A percentile compares a stretch with the other conserved stretches of the same genome.
phyloP scores from a whole-genome alignment of 2,329 filamentous ascomycete species.

The Shiraia sp. region DNA sequence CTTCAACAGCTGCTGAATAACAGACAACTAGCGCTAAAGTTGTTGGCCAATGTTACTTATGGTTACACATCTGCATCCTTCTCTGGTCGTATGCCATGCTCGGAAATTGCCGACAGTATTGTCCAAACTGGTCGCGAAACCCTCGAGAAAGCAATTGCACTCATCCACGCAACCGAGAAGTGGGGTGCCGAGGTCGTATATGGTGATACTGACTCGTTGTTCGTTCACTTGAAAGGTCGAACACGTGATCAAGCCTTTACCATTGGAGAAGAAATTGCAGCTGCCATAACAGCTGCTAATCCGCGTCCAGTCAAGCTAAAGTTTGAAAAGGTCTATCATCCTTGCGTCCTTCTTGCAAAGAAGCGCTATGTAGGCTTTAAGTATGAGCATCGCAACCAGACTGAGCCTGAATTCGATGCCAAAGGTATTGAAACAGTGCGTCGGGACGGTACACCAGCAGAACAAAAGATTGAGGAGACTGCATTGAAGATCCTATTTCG shows the following conservation, averaged over 20 bases:
- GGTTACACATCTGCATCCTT: conserved; percentile 97
- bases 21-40: conserved; percentile 87
- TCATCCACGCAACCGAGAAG: conserved; percentile 82
- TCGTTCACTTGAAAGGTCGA: conserved; percentile 84
- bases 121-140: conserved; percentile 96
- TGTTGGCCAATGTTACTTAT: conserved; percentile 98
- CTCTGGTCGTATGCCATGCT: conserved; percentile 95
- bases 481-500: conserved; percentile 87
- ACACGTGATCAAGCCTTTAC: conserved; percentile 87
- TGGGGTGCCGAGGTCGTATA: conserved; percentile 98
- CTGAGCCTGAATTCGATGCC: conserved; percentile 87
- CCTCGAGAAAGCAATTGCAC: conserved; percentile 86
- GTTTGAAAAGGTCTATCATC: conserved; percentile 98
- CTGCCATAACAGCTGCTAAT: conserved; percentile 84
- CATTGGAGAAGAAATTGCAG: conserved; percentile 89
- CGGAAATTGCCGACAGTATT: conserved; percentile 97
- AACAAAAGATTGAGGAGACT: conserved; percentile 96
- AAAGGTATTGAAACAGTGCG: conserved; percentile 98
- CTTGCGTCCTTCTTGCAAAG: conserved; percentile 91
- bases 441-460: conserved; percentile 89
- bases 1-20: conserved; percentile 90
- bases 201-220: conserved; percentile 94
- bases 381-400: conserved; percentile 78
- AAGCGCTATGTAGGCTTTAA: conserved; percentile 99
- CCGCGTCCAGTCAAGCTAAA: conserved; percentile 93